These are phyloP conservation scores for Boletus rubropictus DNA, from an alignment of 768 basidiomycete genomes.

Conservation along the genomic window DNA sequence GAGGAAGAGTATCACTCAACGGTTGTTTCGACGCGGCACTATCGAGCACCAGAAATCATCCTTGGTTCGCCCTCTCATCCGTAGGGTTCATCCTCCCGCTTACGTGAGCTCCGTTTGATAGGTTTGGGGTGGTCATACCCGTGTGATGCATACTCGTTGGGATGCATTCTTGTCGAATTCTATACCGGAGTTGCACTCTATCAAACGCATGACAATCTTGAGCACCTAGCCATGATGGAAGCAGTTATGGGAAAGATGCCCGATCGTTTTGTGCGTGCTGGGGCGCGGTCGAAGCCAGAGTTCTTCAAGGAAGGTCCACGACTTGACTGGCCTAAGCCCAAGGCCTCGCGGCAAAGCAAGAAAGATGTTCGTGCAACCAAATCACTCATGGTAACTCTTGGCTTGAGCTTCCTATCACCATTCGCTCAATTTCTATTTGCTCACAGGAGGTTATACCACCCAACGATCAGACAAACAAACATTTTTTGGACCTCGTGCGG, in stretches of 20 bases:
- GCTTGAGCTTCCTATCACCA: not conserved
- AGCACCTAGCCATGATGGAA: constrained; percentile 99
- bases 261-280: constrained; percentile 69
- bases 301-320: constrained; percentile 85
- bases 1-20: constrained; percentile 97
- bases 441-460: constrained; percentile 79
- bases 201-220: constrained; percentile 98
- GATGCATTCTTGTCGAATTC: constrained; percentile 98
- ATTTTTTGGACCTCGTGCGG: constrained; percentile 84
- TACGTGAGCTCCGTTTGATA: constrained; percentile 29
- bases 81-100: constrained; percentile 12
- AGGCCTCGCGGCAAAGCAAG: constrained; percentile 82
- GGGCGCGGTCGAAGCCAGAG: constrained; percentile 79
- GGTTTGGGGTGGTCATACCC: constrained; percentile 98
- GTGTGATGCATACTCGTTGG: constrained; percentile 96
- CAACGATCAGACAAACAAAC: constrained; percentile 63
- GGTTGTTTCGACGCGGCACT: constrained; percentile 96
- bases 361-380: constrained; percentile 90
- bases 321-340: constrained; percentile 89
- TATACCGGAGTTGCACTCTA: constrained; percentile 97
- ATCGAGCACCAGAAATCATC: constrained; percentile 98
- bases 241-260: constrained; percentile 99
- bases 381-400: constrained; percentile 57
- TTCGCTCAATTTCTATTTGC: constrained; percentile 5
- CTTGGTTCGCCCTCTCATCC: constrained; percentile 55